Evolutionary conservation across 2,329 filamentous ascomycete genomes (phyloP).

Genomic region (Fusarium cyanostomum): DNA sequence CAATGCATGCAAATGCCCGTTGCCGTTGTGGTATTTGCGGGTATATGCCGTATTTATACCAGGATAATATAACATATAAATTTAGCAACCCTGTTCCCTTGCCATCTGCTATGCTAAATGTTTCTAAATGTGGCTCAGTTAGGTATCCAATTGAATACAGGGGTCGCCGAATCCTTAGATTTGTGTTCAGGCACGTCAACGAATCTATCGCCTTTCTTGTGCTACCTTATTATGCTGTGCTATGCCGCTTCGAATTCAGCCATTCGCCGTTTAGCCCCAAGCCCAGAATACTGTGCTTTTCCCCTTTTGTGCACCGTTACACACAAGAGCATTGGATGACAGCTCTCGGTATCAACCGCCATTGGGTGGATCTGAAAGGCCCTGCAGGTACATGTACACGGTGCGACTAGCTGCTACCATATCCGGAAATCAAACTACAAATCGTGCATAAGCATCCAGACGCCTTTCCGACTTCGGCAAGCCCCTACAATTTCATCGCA

Average conservation of each 20-base stretch:
- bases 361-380: constrained; percentile 27
- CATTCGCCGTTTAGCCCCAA: constrained; percentile 10
- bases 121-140: background rate
- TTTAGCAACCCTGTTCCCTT: constrained; percentile 3
- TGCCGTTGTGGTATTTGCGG: constrained; percentile 14
- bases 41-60: constrained; percentile 10
- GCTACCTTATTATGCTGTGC: background rate
- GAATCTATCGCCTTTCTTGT: background rate
- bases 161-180: too few relatives aligned
- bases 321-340: constrained; percentile 18
- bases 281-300: background rate
- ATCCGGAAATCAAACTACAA: constrained; percentile 25
- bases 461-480: constrained; percentile 16
- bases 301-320: constrained; percentile 17
- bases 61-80: constrained; percentile 8
- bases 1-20: constrained; percentile 32
- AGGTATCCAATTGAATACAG: background rate
- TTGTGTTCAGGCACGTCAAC: too few relatives aligned
- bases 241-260: background rate
- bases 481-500: constrained; percentile 17
- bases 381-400: constrained; percentile 26
- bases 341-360: constrained; percentile 26
- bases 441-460: constrained; percentile 31
- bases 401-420: constrained; percentile 24
- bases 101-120: background rate